Base-by-base conservation (phyloP, 495 filamentous ascomycete species). In the Aspergillus hancockii region DNA sequence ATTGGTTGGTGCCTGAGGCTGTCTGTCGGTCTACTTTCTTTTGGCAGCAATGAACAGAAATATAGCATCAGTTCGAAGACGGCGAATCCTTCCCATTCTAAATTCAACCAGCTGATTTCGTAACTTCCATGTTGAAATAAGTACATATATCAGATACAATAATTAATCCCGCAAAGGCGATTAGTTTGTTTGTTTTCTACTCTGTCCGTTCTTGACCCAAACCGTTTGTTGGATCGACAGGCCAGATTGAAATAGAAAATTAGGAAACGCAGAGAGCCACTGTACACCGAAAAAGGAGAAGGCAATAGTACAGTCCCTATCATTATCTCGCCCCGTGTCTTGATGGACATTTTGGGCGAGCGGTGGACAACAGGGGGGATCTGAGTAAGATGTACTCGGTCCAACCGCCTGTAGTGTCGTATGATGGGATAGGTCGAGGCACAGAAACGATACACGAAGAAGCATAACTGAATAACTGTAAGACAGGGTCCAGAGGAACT, bases 1-100 rank as follows among this genome's bases (percentile, higher is more conserved):
- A 18, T 52, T 8, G 40, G 51, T 53, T 36, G 32, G 16, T 53
- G 51, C 51, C 51, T 53, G 30, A 53, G 51, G 40, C 25, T 28
- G 7, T 7, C 25, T 28, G 25, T 28, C n/a, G n/a, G n/a, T n/a
- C n/a, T n/a, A 28, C 25, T 28, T 28, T 28, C 25, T 28, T 28
- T 7, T n/a, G n/a, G n/a, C n/a, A n/a, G n/a, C n/a, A n/a, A n/a
- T n/a, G n/a, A n/a, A n/a, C n/a, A n/a, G n/a, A n/a, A n/a, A n/a
- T n/a, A n/a, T n/a, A n/a, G n/a, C n/a, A 28, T 28, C 25, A 28
- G 25, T 28, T 28, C 25, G 7, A 28, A n/a, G n/a, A n/a, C n/a
- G 25, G 25, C 7, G 25, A 28, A 3, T 28, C 7, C 25, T 28
- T 28, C 25, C 3, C 25, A 28, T 3, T 28, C 25, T 28, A 3